Conservation (phyloP, 768 basidiomycete species). For the Dacryopinax spathularia region DNA sequence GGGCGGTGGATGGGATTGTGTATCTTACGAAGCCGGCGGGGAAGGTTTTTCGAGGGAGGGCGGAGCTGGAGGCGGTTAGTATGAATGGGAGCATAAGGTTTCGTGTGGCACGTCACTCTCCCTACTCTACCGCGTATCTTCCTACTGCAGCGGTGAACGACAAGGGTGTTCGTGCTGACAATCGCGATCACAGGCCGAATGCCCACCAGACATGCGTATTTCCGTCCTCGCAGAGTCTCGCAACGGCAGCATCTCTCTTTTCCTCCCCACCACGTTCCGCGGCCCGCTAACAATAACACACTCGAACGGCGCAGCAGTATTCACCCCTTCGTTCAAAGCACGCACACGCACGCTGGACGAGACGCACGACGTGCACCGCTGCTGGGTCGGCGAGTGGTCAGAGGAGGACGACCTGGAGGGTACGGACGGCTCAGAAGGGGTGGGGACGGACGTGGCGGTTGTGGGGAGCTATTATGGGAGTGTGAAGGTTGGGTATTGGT, state of each 20-base stretch:
- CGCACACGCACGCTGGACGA: slow-evolving; percentile 1
- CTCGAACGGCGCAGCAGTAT: neutral
- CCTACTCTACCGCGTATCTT: neutral
- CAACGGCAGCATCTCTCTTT: neutral
- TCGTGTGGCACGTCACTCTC: neutral
- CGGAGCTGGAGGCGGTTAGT: neutral
- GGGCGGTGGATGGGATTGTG: neutral
- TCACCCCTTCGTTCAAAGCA: neutral
- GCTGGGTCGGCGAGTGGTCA: neutral
- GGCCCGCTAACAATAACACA: neutral
- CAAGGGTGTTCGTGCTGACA: neutral
- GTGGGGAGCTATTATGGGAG: neutral
- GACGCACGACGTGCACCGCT: neutral
- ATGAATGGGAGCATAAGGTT: neutral
- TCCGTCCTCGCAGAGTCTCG: neutral
- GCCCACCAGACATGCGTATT: neutral
- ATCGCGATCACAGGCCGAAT: neutral
- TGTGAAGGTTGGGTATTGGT: neutral
- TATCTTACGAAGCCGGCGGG: neutral
- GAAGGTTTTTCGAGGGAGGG: neutral
- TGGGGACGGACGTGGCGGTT: neutral
- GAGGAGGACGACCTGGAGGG: neutral
- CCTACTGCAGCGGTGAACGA: no score
- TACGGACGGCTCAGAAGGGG: no score
- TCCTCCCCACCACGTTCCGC: neutral